phyloP scores from a whole-genome alignment of 2,329 filamentous ascomycete genomes.

The Didymella exigua region DNA sequence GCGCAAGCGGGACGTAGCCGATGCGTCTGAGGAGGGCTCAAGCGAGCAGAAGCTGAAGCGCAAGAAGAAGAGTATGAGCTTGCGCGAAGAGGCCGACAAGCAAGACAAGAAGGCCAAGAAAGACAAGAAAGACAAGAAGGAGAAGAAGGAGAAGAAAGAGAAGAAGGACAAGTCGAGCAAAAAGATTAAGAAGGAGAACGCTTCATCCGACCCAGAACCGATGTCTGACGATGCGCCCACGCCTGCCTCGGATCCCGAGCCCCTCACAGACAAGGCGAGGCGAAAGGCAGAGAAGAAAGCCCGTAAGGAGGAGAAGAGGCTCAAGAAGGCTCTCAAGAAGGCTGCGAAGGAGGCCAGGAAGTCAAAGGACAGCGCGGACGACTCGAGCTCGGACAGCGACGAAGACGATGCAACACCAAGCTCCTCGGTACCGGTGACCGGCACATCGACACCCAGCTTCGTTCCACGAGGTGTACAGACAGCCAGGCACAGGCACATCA shows the following conservation, averaged over 20 bases:
- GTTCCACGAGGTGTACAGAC: slow-evolving; percentile 68
- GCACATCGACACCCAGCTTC: slow-evolving; percentile 54
- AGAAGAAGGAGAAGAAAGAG: slow-evolving; percentile 44
- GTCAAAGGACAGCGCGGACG: slow-evolving; percentile 29
- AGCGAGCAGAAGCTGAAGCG: slow-evolving; percentile 43
- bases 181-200: slow-evolving; percentile 36
- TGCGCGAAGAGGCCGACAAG: slow-evolving; percentile 37
- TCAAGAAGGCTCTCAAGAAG: slow-evolving; percentile 56
- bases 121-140: slow-evolving; percentile 37
- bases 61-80: slow-evolving; percentile 46
- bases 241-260: slow-evolving; percentile 27
- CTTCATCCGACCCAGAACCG: slow-evolving; percentile 30
- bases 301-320: slow-evolving; percentile 52
- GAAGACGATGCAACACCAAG: slow-evolving; percentile 39
- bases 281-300: slow-evolving; percentile 52
- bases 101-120: slow-evolving; percentile 28
- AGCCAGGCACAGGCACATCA: slow-evolving; percentile 81
- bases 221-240: slow-evolving; percentile 25
- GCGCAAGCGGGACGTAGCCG: slow-evolving; percentile 37
- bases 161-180: slow-evolving; percentile 31
- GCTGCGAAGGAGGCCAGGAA: slow-evolving; percentile 51
- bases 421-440: slow-evolving; percentile 45
- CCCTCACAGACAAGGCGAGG: slow-evolving; percentile 52
- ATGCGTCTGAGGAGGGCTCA: slow-evolving; percentile 41
- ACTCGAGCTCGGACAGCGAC: slow-evolving; percentile 36